These are phyloP conservation scores for Thermomucor indicae-seudaticae DNA, from an alignment of 371 early-diverging fungal species.

Conservation along the genomic window DNA sequence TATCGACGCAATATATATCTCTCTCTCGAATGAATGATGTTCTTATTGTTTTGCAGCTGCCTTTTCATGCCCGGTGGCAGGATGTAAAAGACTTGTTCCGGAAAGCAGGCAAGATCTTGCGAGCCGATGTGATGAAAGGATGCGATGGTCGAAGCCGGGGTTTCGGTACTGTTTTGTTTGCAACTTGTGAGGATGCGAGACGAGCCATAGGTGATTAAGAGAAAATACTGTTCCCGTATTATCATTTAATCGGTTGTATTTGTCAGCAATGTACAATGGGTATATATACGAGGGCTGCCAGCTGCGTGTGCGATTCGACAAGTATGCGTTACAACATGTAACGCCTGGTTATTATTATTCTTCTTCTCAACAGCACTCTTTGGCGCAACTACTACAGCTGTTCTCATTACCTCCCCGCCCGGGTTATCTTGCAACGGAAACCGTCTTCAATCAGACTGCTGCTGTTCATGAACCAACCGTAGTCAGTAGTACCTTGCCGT, in stretches of 20 bases:
- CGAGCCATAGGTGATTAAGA: slow-evolving; percentile 41
- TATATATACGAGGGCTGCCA: slow-evolving; percentile 38
- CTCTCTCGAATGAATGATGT: neutral
- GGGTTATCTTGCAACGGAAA: neutral
- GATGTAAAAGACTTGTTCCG: slow-evolving; percentile 77
- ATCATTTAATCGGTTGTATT: neutral
- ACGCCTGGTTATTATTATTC: too few species aligned
- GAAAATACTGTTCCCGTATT: neutral
- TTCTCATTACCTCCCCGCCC: neutral
- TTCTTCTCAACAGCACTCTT: neutral
- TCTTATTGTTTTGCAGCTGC: slow-evolving; percentile 29
- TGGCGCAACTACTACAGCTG: neutral
- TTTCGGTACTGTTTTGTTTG: slow-evolving; percentile 68
- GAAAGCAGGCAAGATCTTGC: slow-evolving; percentile 58
- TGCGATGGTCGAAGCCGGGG: slow-evolving; percentile 63
- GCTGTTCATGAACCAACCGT: neutral
- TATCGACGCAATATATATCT: neutral
- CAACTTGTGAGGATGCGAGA: slow-evolving; percentile 59
- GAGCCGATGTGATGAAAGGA: slow-evolving; percentile 64
- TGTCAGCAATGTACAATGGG: slow-evolving; percentile 38
- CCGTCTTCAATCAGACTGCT: neutral
- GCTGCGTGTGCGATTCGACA: slow-evolving; percentile 44
- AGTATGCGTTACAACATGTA: too few species aligned
- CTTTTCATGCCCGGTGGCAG: slow-evolving; percentile 70
- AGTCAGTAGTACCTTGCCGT: too few species aligned